These are phyloP conservation scores for Spergularia azorica DNA, from an alignment of 179 eudicot species.

Conservation along the genomic window DNA sequence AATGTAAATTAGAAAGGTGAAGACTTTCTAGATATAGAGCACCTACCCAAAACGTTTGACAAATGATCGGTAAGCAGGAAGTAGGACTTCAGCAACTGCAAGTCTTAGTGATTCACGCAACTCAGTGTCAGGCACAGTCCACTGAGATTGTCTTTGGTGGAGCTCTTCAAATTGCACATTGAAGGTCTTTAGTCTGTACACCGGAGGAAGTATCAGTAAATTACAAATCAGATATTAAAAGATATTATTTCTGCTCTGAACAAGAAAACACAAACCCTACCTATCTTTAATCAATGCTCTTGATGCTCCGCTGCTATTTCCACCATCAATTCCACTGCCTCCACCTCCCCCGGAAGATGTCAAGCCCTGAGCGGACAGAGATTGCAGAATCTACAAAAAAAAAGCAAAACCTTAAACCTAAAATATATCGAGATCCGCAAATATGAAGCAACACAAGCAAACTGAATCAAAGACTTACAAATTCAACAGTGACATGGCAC, in stretches of 20 bases:
- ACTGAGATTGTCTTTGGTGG: constrained; percentile 93
- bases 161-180: constrained; percentile 93
- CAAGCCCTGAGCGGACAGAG: constrained; percentile 79
- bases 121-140: constrained; percentile 99
- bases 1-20: neutral
- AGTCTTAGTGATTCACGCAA: constrained; percentile 90
- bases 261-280: constrained; percentile 30
- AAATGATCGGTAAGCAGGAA: constrained; percentile 95
- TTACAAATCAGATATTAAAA: neutral
- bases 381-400: constrained; percentile 69
- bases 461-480: neutral
- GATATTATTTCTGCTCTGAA: neutral
- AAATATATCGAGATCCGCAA: neutral
- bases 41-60: constrained; percentile 92
- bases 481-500: neutral
- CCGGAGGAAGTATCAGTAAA: constrained; percentile 3
- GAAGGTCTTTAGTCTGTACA: constrained; percentile 71
- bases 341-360: constrained; percentile 88
- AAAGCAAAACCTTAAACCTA: neutral
- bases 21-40: constrained; percentile 1
- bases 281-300: constrained; percentile 83
- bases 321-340: constrained; percentile 61
- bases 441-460: neutral
- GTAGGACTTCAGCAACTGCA: constrained; percentile 92
- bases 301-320: constrained; percentile 92